These are phyloP conservation scores for Umbelopsis sp. DNA, from an alignment of 192 early-diverging fungal genomes.

Conservation along the genomic window DNA sequence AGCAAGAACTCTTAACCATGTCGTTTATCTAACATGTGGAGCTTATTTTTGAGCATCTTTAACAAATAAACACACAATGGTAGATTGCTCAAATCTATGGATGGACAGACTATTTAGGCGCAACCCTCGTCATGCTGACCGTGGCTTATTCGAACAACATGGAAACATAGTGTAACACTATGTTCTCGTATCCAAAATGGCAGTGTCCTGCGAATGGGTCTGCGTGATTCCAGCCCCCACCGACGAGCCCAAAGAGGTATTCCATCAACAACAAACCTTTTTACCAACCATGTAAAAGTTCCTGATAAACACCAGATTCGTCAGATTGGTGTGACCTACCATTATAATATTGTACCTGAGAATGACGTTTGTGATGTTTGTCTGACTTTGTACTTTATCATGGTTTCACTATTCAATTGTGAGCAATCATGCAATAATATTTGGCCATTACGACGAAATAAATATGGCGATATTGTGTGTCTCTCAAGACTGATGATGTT, in stretches of 20 bases:
- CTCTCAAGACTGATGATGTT: not conserved
- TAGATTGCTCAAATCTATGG: not conserved
- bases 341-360: conserved; percentile 2
- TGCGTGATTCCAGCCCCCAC: not conserved
- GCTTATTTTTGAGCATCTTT: not conserved
- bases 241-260: too few relatives aligned
- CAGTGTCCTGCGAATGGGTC: not conserved
- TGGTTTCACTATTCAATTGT: too few relatives aligned
- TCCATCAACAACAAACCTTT: too few relatives aligned
- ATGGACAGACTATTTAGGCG: not conserved
- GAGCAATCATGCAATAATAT: too few relatives aligned
- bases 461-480: too few relatives aligned
- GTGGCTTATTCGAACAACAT: not conserved
- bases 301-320: not conserved
- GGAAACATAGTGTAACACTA: conserved; percentile 3
- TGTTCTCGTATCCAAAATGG: not conserved
- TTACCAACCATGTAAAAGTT: not conserved
- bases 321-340: conserved; percentile 4
- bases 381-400: too few relatives aligned
- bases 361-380: not conserved
- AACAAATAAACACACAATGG: not conserved
- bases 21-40: too few relatives aligned
- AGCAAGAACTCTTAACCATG: too few relatives aligned
- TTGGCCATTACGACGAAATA: too few relatives aligned
- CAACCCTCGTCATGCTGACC: conserved; percentile 1